Conservation (phyloP, 2,329 filamentous ascomycete genomes). For the Penicillium expansum region DNA sequence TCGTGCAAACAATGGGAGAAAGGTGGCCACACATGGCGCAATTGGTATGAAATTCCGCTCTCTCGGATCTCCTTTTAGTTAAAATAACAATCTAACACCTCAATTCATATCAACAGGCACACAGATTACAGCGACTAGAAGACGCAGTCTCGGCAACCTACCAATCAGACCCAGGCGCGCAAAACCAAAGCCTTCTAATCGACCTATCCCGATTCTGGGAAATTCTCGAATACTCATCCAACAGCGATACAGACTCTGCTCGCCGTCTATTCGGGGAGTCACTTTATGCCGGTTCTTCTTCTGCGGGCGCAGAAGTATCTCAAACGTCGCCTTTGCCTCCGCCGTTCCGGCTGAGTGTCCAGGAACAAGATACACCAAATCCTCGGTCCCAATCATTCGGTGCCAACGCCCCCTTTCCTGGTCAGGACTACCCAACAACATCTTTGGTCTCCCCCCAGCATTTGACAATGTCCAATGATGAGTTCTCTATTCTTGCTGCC, state of each 20-base stretch:
- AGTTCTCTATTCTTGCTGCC: constrained; percentile 48
- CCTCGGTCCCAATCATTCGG: constrained; percentile 21
- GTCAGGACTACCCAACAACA: constrained; percentile 15
- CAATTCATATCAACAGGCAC: constrained; percentile 31
- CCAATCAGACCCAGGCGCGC: constrained; percentile 34
- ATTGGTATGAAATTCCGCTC: constrained; percentile 34
- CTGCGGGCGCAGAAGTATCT: constrained; percentile 39
- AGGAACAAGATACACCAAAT: constrained; percentile 19
- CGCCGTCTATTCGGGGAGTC: constrained; percentile 45
- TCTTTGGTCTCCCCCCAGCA: constrained; percentile 24
- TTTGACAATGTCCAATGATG: constrained; percentile 37
- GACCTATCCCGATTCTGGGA: constrained; percentile 51
- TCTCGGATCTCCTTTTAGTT: background rate
- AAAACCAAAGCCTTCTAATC: constrained; percentile 42
- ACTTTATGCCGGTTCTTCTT: constrained; percentile 31
- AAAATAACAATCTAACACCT: background rate
- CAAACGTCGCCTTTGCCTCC: constrained; percentile 46
- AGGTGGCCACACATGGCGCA: constrained; percentile 49
- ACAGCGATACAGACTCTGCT: constrained; percentile 38
- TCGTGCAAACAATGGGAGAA: constrained; percentile 42
- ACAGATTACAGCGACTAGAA: constrained; percentile 44
- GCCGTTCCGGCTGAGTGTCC: constrained; percentile 39
- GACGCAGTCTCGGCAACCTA: constrained; percentile 48
- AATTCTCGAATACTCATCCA: constrained; percentile 49
- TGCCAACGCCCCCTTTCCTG: constrained; percentile 17